phyloP scores from a whole-genome alignment of 2,329 filamentous ascomycete species.

The Diaporthe citrichinensis region DNA sequence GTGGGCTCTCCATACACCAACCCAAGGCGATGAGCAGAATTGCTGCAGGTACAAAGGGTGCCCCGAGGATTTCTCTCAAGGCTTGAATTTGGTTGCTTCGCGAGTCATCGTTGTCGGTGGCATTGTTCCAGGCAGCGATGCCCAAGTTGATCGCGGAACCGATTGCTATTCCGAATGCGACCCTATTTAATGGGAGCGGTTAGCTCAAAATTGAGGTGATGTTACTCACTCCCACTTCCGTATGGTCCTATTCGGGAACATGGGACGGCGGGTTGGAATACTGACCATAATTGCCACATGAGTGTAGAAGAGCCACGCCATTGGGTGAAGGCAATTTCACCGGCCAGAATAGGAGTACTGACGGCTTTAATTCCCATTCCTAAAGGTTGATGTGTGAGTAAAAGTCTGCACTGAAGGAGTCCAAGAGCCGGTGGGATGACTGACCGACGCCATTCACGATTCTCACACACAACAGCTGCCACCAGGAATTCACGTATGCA shows the following conservation, averaged over 20 bases:
- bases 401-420: background rate
- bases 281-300: slow-evolving; percentile 62
- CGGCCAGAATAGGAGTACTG: slow-evolving; percentile 62
- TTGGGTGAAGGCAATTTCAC: slow-evolving; percentile 61
- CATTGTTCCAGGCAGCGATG: slow-evolving; percentile 48
- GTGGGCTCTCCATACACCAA: slow-evolving; percentile 57
- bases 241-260: background rate
- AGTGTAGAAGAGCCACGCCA: slow-evolving; percentile 64
- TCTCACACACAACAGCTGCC: slow-evolving; percentile 52
- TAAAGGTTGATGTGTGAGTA: slow-evolving; percentile 16
- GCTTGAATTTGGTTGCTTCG: slow-evolving; percentile 42
- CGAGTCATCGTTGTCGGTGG: slow-evolving; percentile 28
- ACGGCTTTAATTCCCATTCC: slow-evolving; percentile 66
- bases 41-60: slow-evolving; percentile 53
- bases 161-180: slow-evolving; percentile 55
- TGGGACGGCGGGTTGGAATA: background rate
- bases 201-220: background rate
- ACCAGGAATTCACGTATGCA: slow-evolving; percentile 53
- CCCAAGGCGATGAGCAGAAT: slow-evolving; percentile 52
- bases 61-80: slow-evolving; percentile 52
- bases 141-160: slow-evolving; percentile 55
- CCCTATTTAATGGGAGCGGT: slow-evolving; percentile 42
- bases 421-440: slow-evolving; percentile 26
- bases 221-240: background rate
- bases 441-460: slow-evolving; percentile 56